phyloP scores from a whole-genome alignment of 192 early-diverging fungal species.

The Cetraspora pellucida region DNA sequence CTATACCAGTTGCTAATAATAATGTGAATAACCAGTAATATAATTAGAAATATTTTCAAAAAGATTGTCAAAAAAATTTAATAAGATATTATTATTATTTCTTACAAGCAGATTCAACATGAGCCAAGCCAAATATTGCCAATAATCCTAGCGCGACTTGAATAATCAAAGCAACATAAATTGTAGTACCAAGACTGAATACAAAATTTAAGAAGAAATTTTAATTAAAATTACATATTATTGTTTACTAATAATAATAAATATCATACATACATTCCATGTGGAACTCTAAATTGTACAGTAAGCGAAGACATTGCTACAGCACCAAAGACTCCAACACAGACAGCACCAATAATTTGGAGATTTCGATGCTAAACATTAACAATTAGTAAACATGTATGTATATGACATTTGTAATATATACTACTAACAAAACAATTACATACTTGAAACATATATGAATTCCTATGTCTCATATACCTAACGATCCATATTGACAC shows the following conservation, averaged over 20 bases:
- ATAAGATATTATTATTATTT: no score
- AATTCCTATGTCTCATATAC: conserved; percentile 19
- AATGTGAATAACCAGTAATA: no score
- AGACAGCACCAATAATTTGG: conserved; percentile 30
- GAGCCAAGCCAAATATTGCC: conserved; percentile 5
- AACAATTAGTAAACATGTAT: no score
- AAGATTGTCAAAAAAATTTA: no score
- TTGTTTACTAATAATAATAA: neutral
- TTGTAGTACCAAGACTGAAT: conserved; percentile 21
- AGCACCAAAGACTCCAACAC: conserved; percentile 23
- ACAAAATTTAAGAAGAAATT: conserved; percentile 8
- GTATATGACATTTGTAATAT: no score
- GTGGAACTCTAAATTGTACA: neutral
- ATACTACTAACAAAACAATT: no score
- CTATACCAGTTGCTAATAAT: neutral
- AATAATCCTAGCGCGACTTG: conserved; percentile 32
- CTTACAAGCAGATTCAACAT: conserved; percentile 23
- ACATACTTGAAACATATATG: neutral
- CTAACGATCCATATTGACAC: conserved; percentile 28
- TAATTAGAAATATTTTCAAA: no score
- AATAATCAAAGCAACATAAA: conserved; percentile 13
- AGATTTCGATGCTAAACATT: conserved; percentile 24
- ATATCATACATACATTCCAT: conserved; percentile 16
- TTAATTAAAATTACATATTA: neutral
- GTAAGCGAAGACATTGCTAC: conserved; percentile 27